phyloP scores from a whole-genome alignment of 2,329 filamentous ascomycete genomes.

The Cladosporium sphaerospermum region DNA sequence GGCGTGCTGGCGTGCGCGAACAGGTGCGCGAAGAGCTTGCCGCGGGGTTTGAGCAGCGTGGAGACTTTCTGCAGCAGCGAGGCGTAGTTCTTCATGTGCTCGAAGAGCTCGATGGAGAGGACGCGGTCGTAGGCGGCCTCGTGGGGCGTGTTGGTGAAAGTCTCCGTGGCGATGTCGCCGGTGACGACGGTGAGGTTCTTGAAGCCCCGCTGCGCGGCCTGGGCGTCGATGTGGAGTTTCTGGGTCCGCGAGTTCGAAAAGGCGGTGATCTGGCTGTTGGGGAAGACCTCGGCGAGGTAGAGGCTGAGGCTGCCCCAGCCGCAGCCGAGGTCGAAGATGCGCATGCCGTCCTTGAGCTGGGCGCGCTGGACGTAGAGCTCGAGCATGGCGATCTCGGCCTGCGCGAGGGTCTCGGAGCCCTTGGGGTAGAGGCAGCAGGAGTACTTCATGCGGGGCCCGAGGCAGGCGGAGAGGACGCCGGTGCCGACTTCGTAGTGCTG shows the following conservation, averaged over 20 bases:
- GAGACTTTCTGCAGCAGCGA: conserved; percentile 58
- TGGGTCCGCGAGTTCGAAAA: conserved; percentile 67
- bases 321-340: conserved; percentile 58
- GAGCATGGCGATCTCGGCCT: conserved; percentile 63
- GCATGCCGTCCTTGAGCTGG: conserved; percentile 54
- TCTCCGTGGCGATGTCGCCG: conserved; percentile 60
- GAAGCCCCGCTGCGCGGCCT: conserved; percentile 51
- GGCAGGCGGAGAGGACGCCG: conserved; percentile 53
- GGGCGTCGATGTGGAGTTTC: conserved; percentile 58
- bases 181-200: conserved; percentile 59
- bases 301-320: conserved; percentile 63
- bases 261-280: conserved; percentile 55
- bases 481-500: conserved; percentile 71
- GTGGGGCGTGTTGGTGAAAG: conserved; percentile 47
- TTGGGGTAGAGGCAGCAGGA: conserved; percentile 60
- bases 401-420: conserved; percentile 55
- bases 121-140: conserved; percentile 54
- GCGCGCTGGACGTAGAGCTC: conserved; percentile 57
- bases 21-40: conserved; percentile 64
- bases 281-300: conserved; percentile 60
- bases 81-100: conserved; percentile 73
- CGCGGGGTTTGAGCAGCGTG: conserved; percentile 53
- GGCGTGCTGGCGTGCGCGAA: conserved; percentile 60
- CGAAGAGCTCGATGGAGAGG: conserved; percentile 65
- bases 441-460: conserved; percentile 69